Percentiles rank a stretch among this genome's conserved stretches.
Conservation (phyloP, 2,329 filamentous ascomycete species). For the Neonectria ditissima region DNA sequence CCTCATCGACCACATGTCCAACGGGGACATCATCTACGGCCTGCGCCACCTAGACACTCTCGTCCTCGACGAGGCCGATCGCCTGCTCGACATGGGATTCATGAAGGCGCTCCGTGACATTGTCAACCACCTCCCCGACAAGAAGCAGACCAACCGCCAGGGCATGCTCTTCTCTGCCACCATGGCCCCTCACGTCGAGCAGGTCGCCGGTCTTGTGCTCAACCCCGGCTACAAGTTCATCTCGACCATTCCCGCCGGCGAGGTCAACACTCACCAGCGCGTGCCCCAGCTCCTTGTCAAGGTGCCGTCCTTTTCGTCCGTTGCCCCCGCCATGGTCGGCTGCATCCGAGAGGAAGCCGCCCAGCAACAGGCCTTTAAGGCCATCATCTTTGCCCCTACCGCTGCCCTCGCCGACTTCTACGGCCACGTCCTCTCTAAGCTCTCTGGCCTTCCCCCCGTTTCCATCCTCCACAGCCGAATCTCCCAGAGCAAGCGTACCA, state of each 20-base stretch:
- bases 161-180: conserved; percentile 91
- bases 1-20: conserved; percentile 81
- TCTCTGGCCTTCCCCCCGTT: conserved; percentile 57
- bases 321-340: conserved; percentile 69
- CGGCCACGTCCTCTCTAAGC: conserved; percentile 55
- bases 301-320: conserved; percentile 76
- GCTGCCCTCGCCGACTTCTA: conserved; percentile 65
- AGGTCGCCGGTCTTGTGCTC: conserved; percentile 77
- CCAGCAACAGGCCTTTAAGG: conserved; percentile 74
- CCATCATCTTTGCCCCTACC: conserved; percentile 82
- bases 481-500: conserved; percentile 61
- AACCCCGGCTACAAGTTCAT: conserved; percentile 81
- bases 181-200: conserved; percentile 81
- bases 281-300: conserved; percentile 79
- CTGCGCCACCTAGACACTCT: conserved; percentile 79
- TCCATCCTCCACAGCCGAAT: conserved; percentile 64
- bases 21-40: conserved; percentile 75
- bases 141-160: conserved; percentile 68
- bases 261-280: conserved; percentile 79
- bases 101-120: conserved; percentile 83
- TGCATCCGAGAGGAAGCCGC: conserved; percentile 62
- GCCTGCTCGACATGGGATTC: conserved; percentile 87
- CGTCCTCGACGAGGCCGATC: conserved; percentile 86
- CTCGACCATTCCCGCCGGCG: conserved; percentile 80
- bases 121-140: conserved; percentile 75